phyloP scores from a whole-genome alignment of 2,329 filamentous ascomycete species.

The Fusarium longipes region DNA sequence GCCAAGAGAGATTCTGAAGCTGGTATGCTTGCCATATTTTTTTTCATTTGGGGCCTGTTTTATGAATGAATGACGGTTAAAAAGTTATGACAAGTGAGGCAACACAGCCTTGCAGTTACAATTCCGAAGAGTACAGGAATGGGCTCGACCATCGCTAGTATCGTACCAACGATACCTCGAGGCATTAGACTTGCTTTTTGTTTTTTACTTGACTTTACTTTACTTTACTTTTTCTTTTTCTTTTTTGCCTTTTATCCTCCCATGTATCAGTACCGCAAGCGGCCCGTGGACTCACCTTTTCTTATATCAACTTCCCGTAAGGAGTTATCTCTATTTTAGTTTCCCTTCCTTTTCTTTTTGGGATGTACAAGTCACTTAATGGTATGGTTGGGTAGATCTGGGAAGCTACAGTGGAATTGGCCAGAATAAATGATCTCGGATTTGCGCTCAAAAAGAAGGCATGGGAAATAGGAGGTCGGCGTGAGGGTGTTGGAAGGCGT shows the following conservation, averaged over 20 bases:
- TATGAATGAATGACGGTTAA: constrained; percentile 45
- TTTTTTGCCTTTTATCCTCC: constrained; percentile 27
- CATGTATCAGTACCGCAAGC: constrained; percentile 36
- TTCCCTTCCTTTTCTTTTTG: constrained; percentile 6
- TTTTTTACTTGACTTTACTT: constrained; percentile 37
- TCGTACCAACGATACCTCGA: constrained; percentile 10
- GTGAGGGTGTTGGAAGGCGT: constrained; percentile 43
- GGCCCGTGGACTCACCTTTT: constrained; percentile 18
- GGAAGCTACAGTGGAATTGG: constrained; percentile 10
- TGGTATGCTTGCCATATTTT: constrained; percentile 16
- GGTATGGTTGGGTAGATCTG: constrained; percentile 5
- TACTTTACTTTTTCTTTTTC: neutral
- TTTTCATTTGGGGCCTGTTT: constrained; percentile 28
- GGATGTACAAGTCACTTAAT: constrained; percentile 41
- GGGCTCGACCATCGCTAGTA: constrained; percentile 19
- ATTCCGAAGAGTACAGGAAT: constrained; percentile 14
- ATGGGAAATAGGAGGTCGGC: constrained; percentile 20
- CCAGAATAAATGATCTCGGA: constrained; percentile 12
- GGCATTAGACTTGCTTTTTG: constrained; percentile 36
- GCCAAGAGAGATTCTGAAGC: constrained; percentile 47
- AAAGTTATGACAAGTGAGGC: constrained; percentile 42
- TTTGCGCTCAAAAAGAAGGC: constrained; percentile 21
- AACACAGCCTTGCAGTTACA: constrained; percentile 26
- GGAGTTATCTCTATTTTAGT: constrained; percentile 29
- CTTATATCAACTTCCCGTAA: constrained; percentile 22